These are phyloP conservation scores for Bipolaris victoriae DNA, from an alignment of 2,329 filamentous ascomycete genomes.

Conservation along the genomic window DNA sequence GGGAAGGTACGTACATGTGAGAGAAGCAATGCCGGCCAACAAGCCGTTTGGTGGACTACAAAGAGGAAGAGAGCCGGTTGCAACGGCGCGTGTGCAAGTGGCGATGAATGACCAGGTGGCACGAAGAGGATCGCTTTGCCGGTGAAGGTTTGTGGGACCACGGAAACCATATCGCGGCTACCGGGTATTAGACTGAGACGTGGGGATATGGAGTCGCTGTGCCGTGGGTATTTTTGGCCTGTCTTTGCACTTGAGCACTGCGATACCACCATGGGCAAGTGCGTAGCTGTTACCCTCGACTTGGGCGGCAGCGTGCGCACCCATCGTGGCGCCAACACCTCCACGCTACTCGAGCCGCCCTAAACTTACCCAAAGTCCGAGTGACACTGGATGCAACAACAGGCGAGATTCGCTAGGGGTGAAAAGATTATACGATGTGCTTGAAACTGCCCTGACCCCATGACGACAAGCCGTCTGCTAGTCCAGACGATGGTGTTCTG, in stretches of 20 bases:
- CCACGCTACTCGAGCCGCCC: background rate
- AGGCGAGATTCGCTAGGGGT: conserved; percentile 8
- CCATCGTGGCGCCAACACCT: background rate
- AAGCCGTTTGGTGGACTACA: background rate
- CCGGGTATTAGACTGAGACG: conserved; percentile 17
- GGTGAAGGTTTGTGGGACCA: conserved; percentile 6
- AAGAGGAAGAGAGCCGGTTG: background rate
- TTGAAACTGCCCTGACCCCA: conserved; percentile 1
- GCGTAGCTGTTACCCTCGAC: background rate
- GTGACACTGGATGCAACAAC: conserved; percentile 13
- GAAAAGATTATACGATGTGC: conserved; percentile 1
- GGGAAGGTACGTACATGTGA: conserved; percentile 2
- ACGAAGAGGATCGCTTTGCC: background rate
- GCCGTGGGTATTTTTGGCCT: conserved; percentile 17
- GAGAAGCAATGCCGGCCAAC: background rate
- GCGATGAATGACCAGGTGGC: background rate
- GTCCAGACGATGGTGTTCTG: conserved; percentile 12
- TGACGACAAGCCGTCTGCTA: conserved; percentile 15
- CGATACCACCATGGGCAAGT: conserved; percentile 13
- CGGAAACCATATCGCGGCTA: conserved; percentile 20
- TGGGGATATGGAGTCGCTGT: conserved; percentile 20
- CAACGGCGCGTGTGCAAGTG: background rate
- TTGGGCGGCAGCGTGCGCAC: background rate
- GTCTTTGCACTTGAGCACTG: conserved; percentile 15
- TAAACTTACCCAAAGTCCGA: conserved; percentile 1